Evolutionary conservation across 139 green algal species (phyloP), one percentile per base, ranked within the genome.

Genomic region (Dunaliella sp.): DNA sequence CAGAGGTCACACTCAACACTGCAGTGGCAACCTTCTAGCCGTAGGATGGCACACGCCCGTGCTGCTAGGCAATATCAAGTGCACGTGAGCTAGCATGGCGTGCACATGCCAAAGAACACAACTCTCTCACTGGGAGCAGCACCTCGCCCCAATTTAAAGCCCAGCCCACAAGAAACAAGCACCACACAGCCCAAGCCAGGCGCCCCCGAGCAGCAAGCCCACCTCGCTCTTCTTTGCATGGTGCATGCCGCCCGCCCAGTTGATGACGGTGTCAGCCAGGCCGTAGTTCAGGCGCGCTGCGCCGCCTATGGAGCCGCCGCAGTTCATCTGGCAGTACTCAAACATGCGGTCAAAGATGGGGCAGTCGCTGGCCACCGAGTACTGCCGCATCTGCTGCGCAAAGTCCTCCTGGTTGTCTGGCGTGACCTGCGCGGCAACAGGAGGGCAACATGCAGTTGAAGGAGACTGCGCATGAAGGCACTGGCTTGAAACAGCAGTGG

Each of bases 231-330:
- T 98, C 87, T 99, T 98, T 26, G 95, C 97, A 88, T 99, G 97
- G 85, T 99, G 97, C 86, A 99, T 87, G 21, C 97, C 97, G 2
- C 97, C 97, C 16, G 96, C 89, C 97, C 97, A 99, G 91, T 99
- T 99, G 89, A 99, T 97, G 35, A 90, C 95, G 30, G 97, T 93
- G 89, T 99, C 97, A 7, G 91, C 88, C n/a, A 91, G 77, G 26
- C 90, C 87, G 77, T 97, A 91, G 88, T 99, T 99, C 22, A 99
- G 91, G 86, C 96, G 93, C 81, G 97, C 92, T 0, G 97, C 97
- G 0, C 93, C 96, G 0, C 94, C 96, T 7, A 99, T 88, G 22
- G 91, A 96, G 12, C 92, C 97, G 33, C 97, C 97, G 0, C 93
- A 91, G 86, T 98, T 97, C 1, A 93, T 89, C 93, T 95, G 92